Evolutionary conservation across 1,284 basidiomycete genomes (phyloP).

Genomic region (Microbotryum scabiosae): DNA sequence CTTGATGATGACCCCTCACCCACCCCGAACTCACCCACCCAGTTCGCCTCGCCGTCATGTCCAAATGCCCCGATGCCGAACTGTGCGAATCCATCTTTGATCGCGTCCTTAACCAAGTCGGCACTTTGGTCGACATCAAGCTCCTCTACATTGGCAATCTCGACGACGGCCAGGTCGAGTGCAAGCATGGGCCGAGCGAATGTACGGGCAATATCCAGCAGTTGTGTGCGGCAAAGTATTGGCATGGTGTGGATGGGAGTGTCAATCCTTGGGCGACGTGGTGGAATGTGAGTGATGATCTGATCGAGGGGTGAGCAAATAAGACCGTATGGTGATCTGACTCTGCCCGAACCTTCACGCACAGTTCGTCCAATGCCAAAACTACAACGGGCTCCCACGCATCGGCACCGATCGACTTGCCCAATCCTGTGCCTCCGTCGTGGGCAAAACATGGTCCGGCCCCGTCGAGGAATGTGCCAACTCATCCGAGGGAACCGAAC

Average conservation of each 20-base stretch:
- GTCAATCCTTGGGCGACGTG: conserved; percentile 13
- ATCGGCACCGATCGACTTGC: conserved; percentile 30
- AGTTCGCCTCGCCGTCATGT: conserved; percentile 23
- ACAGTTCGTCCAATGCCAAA: conserved; percentile 28
- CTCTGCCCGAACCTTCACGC: neutral
- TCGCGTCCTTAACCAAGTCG: conserved; percentile 8
- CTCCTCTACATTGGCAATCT: conserved; percentile 28
- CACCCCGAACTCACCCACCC: neutral
- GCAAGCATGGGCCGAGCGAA: conserved; percentile 33
- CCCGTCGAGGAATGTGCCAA: conserved; percentile 19
- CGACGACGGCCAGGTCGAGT: conserved; percentile 18
- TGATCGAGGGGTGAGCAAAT: no score
- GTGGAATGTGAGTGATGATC: conserved; percentile 17
- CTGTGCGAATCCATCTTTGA: conserved; percentile 10
- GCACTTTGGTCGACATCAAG: conserved; percentile 17
- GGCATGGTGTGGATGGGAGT: neutral
- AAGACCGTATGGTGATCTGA: no score
- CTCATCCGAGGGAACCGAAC: conserved; percentile 11
- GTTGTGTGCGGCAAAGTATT: conserved; percentile 28
- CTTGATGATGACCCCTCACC: neutral
- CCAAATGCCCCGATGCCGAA: conserved; percentile 24
- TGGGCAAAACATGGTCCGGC: conserved; percentile 16
- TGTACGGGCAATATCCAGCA: conserved; percentile 35
- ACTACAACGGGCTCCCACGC: conserved; percentile 25
- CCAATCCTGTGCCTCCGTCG: conserved; percentile 27